phyloP scores from a whole-genome alignment of 2,329 filamentous ascomycete species.

The Verticillium zaregamsianum region DNA sequence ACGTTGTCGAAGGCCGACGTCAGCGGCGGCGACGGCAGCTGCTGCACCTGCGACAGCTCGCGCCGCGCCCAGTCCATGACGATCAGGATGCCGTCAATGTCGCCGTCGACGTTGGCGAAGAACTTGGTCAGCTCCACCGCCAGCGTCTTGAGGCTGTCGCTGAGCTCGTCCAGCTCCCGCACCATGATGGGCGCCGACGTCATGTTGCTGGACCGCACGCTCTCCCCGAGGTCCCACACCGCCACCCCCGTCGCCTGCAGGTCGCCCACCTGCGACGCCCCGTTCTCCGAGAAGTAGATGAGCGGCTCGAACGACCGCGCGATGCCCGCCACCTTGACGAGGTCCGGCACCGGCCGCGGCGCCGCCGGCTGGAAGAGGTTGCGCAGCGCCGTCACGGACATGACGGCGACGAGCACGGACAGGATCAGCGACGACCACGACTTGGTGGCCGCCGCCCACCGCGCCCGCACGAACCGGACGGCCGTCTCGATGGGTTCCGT shows the following conservation, averaged over 20 bases:
- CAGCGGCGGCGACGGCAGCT: conserved; percentile 57
- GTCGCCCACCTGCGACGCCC: conserved; percentile 78
- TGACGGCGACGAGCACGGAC: conserved; percentile 55
- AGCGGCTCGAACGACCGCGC: conserved; percentile 90
- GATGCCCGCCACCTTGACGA: conserved; percentile 86
- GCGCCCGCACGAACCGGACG: conserved; percentile 58
- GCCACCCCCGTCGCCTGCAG: conserved; percentile 88
- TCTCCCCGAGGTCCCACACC: conserved; percentile 93
- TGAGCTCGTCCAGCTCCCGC: conserved; percentile 76
- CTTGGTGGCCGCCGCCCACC: conserved; percentile 57
- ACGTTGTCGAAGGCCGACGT: conserved; percentile 77
- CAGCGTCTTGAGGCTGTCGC: conserved; percentile 78
- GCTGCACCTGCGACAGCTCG: conserved; percentile 69
- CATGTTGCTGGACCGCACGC: conserved; percentile 84
- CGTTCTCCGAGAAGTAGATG: conserved; percentile 91
- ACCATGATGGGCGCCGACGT: conserved; percentile 84
- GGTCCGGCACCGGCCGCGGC: conserved; percentile 68
- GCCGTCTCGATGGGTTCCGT: conserved; percentile 78
- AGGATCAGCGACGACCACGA: conserved; percentile 66
- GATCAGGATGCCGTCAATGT: conserved; percentile 87
- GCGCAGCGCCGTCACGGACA: conserved; percentile 62
- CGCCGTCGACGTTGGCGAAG: conserved; percentile 88
- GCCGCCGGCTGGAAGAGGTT: conserved; percentile 65
- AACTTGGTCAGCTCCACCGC: conserved; percentile 85
- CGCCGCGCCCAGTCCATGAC: conserved; percentile 96